Percentiles rank a stretch among this genome's conserved stretches.
Conservation (phyloP, 257 asterid species). For the Eustoma russellianum region DNA sequence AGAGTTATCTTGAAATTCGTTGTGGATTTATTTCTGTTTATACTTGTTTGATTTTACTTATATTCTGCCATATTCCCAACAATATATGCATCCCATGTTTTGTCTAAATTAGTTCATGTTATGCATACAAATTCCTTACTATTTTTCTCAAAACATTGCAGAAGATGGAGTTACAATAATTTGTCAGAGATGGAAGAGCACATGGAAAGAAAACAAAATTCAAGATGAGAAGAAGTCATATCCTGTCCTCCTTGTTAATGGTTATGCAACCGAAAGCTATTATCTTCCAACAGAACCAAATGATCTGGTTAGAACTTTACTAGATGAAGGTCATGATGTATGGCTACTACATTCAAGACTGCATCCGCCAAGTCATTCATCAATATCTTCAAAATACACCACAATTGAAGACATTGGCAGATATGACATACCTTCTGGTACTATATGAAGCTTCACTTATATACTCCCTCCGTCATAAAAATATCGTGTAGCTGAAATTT, state of each 20-base stretch:
- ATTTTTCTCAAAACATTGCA: slow-evolving; percentile 13
- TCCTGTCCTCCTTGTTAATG: slow-evolving; percentile 43
- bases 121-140: neutral
- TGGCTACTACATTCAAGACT: slow-evolving; percentile 38
- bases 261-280: slow-evolving; percentile 45
- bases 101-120: neutral
- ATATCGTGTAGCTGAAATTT: neutral
- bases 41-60: too few species aligned
- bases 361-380: slow-evolving; percentile 25
- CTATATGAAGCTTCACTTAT: neutral
- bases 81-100: neutral
- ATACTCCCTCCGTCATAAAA: too few species aligned
- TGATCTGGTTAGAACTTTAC: slow-evolving; percentile 48
- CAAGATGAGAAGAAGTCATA: slow-evolving; percentile 10
- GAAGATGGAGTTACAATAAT: slow-evolving; percentile 29
- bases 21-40: too few species aligned
- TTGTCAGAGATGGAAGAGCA: slow-evolving; percentile 36
- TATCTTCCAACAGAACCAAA: slow-evolving; percentile 41
- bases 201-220: slow-evolving; percentile 5
- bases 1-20: too few species aligned
- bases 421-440: slow-evolving; percentile 43
- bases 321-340: slow-evolving; percentile 34
- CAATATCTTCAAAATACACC: slow-evolving; percentile 18
- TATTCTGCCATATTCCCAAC: neutral
- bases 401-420: slow-evolving; percentile 44